Evolutionary conservation across 306 rosid genomes (phyloP).

Genomic region (Oemleria cerasiformis): DNA sequence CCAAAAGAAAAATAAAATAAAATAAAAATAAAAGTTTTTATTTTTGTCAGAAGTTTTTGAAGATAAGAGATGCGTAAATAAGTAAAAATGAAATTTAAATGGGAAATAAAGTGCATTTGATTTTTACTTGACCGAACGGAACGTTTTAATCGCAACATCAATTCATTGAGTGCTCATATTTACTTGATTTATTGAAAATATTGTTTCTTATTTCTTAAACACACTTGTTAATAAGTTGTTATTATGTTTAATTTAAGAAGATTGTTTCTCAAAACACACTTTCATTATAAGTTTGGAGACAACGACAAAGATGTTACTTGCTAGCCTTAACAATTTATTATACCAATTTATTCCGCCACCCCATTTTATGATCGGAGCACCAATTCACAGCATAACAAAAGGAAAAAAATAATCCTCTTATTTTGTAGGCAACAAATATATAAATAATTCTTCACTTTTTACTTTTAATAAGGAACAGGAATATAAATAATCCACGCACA

Average conservation of each 20-base stretch:
- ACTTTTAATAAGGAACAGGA: no score
- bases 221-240: neutral
- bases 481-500: no score
- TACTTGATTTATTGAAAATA: neutral
- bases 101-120: neutral
- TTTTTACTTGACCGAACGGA: neutral
- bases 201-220: neutral
- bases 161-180: neutral
- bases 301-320: conserved; percentile 1
- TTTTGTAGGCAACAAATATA: neutral
- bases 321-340: neutral
- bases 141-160: neutral
- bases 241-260: no score
- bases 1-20: neutral
- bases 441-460: no score
- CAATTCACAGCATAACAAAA: neutral
- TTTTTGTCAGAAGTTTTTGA: neutral
- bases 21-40: neutral
- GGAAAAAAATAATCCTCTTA: neutral
- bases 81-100: neutral
- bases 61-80: conserved; percentile 15
- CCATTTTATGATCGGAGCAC: neutral
- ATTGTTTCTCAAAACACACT: neutral
- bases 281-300: neutral
- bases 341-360: neutral